phyloP scores from a whole-genome alignment of 2,329 filamentous ascomycete genomes.

The Colletotrichum viniferum region DNA sequence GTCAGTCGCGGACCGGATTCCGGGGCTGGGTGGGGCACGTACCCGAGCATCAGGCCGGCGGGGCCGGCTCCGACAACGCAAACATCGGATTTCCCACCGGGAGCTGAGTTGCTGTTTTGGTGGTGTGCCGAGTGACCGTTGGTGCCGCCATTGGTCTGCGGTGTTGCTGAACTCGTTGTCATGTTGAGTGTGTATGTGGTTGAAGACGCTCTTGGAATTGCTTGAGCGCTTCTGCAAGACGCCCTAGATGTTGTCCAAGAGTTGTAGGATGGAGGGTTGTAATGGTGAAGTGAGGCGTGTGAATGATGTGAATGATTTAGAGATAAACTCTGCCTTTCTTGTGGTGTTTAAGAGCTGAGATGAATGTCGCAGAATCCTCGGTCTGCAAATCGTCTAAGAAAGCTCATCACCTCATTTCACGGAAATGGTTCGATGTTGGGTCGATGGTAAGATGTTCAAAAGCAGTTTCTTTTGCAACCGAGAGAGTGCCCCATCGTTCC shows the following conservation, averaged over 20 bases:
- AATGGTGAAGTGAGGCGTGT: background rate
- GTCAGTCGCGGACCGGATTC: background rate
- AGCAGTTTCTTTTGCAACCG: background rate
- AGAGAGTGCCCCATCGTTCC: background rate
- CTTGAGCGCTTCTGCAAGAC: background rate
- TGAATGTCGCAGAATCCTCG: background rate
- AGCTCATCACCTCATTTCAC: background rate
- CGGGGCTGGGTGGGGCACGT: background rate
- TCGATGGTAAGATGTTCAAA: background rate
- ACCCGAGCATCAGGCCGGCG: conserved; percentile 17
- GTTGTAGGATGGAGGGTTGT: background rate
- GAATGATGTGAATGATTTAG: background rate
- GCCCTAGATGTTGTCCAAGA: background rate
- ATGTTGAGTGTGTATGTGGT: background rate
- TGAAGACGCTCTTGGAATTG: background rate
- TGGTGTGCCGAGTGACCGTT: background rate
- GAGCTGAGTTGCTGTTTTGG: background rate
- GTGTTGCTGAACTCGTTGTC: background rate
- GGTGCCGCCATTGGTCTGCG: background rate
- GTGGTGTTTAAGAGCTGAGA: background rate
- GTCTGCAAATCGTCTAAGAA: background rate
- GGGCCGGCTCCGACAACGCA: conserved; percentile 13
- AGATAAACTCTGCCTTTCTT: background rate
- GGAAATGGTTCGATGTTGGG: background rate
- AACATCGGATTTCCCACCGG: background rate